These are phyloP conservation scores for Dipodascus geniculatus DNA, from an alignment of 805 yeast species.

Conservation along the genomic window DNA sequence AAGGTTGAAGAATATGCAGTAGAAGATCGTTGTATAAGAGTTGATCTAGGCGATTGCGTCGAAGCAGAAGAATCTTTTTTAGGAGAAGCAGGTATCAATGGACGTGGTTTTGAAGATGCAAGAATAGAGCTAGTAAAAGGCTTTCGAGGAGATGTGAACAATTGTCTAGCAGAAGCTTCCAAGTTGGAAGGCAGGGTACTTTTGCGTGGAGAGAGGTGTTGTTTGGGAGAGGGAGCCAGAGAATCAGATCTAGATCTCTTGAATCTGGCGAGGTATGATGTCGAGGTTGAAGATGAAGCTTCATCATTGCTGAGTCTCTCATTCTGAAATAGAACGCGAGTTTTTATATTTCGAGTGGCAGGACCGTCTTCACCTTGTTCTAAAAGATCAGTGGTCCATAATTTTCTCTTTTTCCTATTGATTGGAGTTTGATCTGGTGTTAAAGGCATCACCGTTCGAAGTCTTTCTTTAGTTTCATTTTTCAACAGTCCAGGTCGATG, in stretches of 20 bases:
- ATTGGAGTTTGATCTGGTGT: constrained; percentile 19
- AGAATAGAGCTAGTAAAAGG: neutral
- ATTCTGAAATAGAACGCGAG: no score
- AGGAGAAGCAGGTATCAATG: neutral
- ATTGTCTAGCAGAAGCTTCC: neutral
- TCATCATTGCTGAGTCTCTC: no score
- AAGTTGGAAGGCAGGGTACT: neutral
- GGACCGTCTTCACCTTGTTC: neutral
- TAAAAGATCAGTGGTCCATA: neutral
- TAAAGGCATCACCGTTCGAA: constrained; percentile 7
- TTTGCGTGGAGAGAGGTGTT: neutral
- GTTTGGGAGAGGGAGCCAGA: neutral
- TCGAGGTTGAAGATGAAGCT: no score
- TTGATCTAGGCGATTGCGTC: neutral
- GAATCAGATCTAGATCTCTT: neutral
- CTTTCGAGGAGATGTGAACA: neutral
- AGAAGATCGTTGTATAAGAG: neutral
- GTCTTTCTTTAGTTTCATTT: neutral
- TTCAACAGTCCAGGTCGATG: neutral
- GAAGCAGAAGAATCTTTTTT: neutral
- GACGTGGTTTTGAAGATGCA: neutral
- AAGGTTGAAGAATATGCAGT: neutral
- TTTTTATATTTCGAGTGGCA: neutral
- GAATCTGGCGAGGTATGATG: neutral
- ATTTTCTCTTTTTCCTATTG: constrained; percentile 7